Base-by-base conservation (phyloP, 139 green algal genomes). In the Gonium pectorale region DNA sequence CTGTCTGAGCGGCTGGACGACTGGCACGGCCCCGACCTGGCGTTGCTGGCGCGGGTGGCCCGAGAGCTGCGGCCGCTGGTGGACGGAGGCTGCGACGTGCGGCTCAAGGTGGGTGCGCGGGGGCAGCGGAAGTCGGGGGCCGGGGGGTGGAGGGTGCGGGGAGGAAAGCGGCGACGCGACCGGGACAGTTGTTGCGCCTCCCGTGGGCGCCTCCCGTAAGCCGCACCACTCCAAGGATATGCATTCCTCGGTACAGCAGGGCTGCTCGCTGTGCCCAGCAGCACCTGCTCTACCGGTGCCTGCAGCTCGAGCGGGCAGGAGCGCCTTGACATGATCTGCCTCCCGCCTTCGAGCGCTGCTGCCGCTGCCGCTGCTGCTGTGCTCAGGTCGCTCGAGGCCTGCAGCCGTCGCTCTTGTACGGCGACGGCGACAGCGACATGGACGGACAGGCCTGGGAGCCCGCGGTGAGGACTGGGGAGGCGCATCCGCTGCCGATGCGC, bases 1-100 rank as follows among this genome's bases (percentile, higher is more conserved):
- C 15, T 35, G 0, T 44, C 31, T 3, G 74, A 82, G 74, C 74
- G 74, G 74, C 74, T 82, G 59, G 74, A 82, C 74, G 74, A 82
- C 74, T 82, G 74, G 74, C 56, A 82, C 51, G 5, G 59, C 8
- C n/a, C 74, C 2, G 74, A 82, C 38, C 37, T 56, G 1, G 29
- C 2, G 27, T 59, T 82, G 40, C 74, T 82, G 74, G 74, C 27
- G 1, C 37, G 38, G 40, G 74, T 82, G 74, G 74, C 35, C 19
- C 43, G 52, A 27, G 74, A 7, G 40, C 74, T 82, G 59, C 35
- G 70, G 74, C 74, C 74, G 41, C 74, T 82, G 74, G 59, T 71
- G 74, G 74, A 82, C 43, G 38, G 33, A 8, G 59, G 74, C 27
- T 82, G 74, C 41, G 6, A 15, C 7, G 29, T 82, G 74, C 56